Percentiles rank a stretch among this genome's conserved stretches.
Evolutionary conservation across 257 asterid genomes (phyloP).

Genomic region (Cynanchum wilfordii): DNA sequence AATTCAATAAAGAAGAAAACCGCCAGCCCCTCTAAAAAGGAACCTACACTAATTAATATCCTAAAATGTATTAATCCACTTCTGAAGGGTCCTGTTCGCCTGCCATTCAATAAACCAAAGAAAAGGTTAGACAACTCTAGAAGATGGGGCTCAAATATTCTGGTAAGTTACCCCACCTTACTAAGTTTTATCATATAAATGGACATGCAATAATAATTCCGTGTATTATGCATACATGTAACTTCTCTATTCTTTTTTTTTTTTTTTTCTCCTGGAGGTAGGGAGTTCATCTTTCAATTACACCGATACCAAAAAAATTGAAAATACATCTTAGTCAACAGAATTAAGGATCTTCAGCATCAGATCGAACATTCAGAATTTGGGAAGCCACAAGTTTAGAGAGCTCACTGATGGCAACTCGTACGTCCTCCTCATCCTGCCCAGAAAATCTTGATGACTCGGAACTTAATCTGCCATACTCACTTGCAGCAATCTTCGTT

Average conservation of each 20-base stretch:
- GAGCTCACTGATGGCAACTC: constrained; percentile 46
- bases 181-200: too few relatives aligned
- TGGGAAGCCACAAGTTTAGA: constrained; percentile 54
- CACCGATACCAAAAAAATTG: neutral
- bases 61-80: neutral
- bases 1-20: neutral
- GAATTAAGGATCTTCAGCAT: constrained; percentile 37
- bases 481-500: constrained; percentile 68
- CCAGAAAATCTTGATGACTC: constrained; percentile 34
- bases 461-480: constrained; percentile 45
- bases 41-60: neutral
- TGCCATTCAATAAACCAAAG: neutral
- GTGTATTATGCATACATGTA: too few relatives aligned
- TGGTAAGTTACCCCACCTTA: neutral
- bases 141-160: neutral
- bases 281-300: too few relatives aligned
- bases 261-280: too few relatives aligned
- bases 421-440: constrained; percentile 46
- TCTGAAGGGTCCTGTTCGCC: neutral
- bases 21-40: neutral
- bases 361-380: constrained; percentile 46
- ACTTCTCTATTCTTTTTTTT: too few relatives aligned
- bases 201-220: too few relatives aligned
- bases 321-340: neutral
- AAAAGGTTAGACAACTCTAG: neutral